Base-by-base conservation (phyloP, 306 rosid genomes). In the Gastrolobium villosum region DNA sequence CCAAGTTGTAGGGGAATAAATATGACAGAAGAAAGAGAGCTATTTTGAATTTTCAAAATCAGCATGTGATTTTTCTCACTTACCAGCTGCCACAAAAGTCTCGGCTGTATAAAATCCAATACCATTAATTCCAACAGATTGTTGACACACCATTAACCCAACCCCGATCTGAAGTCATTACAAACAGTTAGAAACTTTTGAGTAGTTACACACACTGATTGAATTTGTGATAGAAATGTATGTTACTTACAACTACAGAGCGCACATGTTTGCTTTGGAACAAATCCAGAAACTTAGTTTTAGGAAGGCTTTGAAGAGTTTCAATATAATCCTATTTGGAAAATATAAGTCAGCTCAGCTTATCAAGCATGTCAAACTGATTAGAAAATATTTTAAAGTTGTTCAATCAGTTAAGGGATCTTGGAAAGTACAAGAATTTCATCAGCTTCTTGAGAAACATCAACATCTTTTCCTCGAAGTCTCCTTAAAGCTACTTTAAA, bases 81-180 rank as follows among this genome's bases (percentile, higher is more conserved):
- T 83, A 90, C 98, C 97, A 34, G 97, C 96, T 39, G 91, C 84
- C 49, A 80, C 81, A 77, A 94, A 91, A 60, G 88, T 90, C 57
- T 88, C 76, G 10, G 87, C 84, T 61, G 91, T 93, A 36, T 94
- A 94, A 53, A 90, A 91, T 66, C 85, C 83, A 57, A 94, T 86
- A 7, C 89, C 98, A 49, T 88, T 90, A 64, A 90, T 87, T 41
- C 97, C 97, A 84, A 90, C 94, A 34, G 86, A 89, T 84, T 94
- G 96, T 81, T 91, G 97, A 11, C 90, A 83, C 7, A 84, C 88
- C 97, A 91, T 91, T 60, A 94, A 83, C 14, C 98, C 98, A 46
- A 91, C 90, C 59, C 97, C 97, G 59, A 89, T 90, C 97, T 94
- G 81, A 54, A 49, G 70, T 62, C 57, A 28, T 84, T 14, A 54